Base-by-base conservation (phyloP, 345 rosid species). In the Kandelia obovata region DNA sequence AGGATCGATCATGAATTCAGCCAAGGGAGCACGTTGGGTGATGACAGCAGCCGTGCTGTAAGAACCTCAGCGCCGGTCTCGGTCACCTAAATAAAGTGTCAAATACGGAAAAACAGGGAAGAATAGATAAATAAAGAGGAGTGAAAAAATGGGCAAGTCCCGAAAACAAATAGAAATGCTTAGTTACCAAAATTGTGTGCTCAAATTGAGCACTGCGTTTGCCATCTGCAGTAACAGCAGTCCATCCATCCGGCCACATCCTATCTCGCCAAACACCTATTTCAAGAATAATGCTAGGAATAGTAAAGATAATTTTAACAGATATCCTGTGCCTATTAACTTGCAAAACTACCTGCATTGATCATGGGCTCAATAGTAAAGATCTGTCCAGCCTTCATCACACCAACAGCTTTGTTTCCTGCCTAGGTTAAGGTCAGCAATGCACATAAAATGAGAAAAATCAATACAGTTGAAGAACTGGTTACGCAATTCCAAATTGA, bases 161-260 rank as follows among this genome's bases (percentile, higher is more conserved):
- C 19, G 34, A 1, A n/a, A 25, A 31, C 15, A 31, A 31, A 4
- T 28, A 27, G 52, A 65, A 13, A 68, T 2, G 70, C 32, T 63
- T 2, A 35, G 19, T 81, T 82, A 89, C 99, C 93, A 95, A 60
- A 71, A 95, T 96, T 0, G 97, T 92, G 71, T 95, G 99, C 83
- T 95, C 99, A 81, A 95, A 95, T 84, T 92, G 99, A 71, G 99
- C 97, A 58, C 99, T 94, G 75, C 91, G 82, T 79, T 89, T 94
- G 49, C 99, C 99, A 82, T 95, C 99, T 1, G 86, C 89, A 4
- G 97, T 84, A 37, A 89, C 98, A 37, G 88, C 97, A 67, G 98
- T 91, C 98, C 98, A 95, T 68, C 99, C 96, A 72, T 95, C 99
- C 47, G 99, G 99, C 99, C 97, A 95, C 90, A 83, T 86, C 32